These are phyloP conservation scores for Blastocystis sp. DNA, from an alignment of 352 stramenopile species.

Conservation along the genomic window DNA sequence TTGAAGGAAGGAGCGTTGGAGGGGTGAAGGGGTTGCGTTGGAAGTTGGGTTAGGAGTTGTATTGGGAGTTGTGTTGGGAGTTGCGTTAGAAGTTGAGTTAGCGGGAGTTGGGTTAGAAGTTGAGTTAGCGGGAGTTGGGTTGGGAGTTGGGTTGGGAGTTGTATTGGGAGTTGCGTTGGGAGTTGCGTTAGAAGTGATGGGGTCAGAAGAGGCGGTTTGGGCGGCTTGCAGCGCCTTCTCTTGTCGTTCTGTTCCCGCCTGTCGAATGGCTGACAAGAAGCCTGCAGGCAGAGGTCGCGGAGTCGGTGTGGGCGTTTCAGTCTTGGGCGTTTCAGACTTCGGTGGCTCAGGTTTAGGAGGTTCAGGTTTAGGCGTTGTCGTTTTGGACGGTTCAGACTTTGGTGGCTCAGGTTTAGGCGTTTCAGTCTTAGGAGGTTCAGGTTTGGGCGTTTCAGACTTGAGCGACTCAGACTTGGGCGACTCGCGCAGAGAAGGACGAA, in stretches of 20 bases:
- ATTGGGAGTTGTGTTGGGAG: not conserved
- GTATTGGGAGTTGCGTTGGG: not conserved
- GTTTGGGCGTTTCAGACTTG: too few species aligned
- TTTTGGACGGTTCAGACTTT: too few species aligned
- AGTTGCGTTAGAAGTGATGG: not conserved
- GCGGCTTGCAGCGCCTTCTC: not conserved
- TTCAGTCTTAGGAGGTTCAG: too few species aligned
- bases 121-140: not conserved
- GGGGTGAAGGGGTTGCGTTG: not conserved
- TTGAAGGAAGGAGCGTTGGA: not conserved
- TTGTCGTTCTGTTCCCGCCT: conserved; percentile 1
- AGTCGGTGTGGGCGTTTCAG: not conserved
- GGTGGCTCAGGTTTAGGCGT: too few species aligned
- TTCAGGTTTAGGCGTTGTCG: not conserved
- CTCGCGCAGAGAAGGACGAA: not conserved
- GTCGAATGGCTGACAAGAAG: conserved; percentile 16
- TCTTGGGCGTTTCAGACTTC: not conserved
- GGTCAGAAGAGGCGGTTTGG: not conserved
- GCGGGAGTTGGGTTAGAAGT: not conserved
- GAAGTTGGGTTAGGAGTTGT: not conserved
- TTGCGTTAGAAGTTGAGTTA: not conserved
- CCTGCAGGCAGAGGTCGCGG: not conserved
- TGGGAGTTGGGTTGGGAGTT: not conserved
- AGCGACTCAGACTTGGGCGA: too few species aligned
- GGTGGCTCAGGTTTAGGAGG: not conserved